Evolutionary conservation across 2,329 filamentous ascomycete genomes (phyloP).

Genomic region (Myriosclerotinia duriaeana): DNA sequence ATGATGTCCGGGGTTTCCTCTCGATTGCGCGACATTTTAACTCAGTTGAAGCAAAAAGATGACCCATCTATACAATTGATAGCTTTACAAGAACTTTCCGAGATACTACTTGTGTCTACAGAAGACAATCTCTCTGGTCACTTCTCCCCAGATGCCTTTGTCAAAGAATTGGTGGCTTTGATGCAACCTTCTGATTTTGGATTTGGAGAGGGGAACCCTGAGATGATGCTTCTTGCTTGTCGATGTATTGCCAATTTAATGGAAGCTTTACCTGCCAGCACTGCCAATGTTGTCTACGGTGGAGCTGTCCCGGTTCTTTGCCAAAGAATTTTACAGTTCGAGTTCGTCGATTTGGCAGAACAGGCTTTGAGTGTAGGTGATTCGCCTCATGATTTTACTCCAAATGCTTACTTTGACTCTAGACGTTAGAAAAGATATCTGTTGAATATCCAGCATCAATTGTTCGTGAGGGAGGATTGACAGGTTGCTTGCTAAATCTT

Average conservation of each 20-base stretch:
- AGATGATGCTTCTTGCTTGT: slow-evolving; percentile 96
- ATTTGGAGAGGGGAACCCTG: slow-evolving; percentile 82
- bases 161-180: slow-evolving; percentile 86
- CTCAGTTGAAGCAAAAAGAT: slow-evolving; percentile 76
- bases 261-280: slow-evolving; percentile 91
- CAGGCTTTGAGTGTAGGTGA: slow-evolving; percentile 77
- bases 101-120: slow-evolving; percentile 89
- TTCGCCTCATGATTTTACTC: slow-evolving; percentile 4
- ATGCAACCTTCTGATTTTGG: slow-evolving; percentile 87
- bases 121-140: slow-evolving; percentile 95
- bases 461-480: slow-evolving; percentile 90
- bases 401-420: slow-evolving; percentile 26
- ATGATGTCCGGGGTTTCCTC: slow-evolving; percentile 86
- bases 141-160: slow-evolving; percentile 90
- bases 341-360: slow-evolving; percentile 95
- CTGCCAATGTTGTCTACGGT: slow-evolving; percentile 95
- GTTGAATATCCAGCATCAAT: slow-evolving; percentile 93
- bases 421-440: slow-evolving; percentile 94
- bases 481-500: slow-evolving; percentile 91
- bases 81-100: slow-evolving; percentile 87
- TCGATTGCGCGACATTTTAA: slow-evolving; percentile 74
- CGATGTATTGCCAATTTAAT: slow-evolving; percentile 95
- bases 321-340: slow-evolving; percentile 91
- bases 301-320: slow-evolving; percentile 92
- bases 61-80: slow-evolving; percentile 87